Base-by-base conservation (phyloP, 768 basidiomycete genomes). In the Hirschioporus abietinus region DNA sequence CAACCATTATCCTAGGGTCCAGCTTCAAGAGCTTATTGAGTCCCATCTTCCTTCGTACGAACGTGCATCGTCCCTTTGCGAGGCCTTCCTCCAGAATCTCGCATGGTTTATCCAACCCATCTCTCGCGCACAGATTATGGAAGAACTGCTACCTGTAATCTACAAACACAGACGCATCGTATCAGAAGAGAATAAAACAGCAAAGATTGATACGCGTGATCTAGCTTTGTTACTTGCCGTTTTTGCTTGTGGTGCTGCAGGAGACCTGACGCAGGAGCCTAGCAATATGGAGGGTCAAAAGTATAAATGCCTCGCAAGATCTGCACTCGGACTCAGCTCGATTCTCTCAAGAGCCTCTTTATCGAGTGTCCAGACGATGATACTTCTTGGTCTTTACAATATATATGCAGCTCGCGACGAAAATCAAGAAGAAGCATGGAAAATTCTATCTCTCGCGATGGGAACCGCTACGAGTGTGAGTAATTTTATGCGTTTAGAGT, bases 231-330 rank as follows among this genome's bases (percentile, higher is more conserved):
- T 90, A 36, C 79, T 90, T 68, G 88, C 90, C 82, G 83, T 90
- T 71, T 83, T 91, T 66, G 87, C 90, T 30, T 87, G 90, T 61
- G 90, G 89, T 24, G 85, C 85, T n/a, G 79, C 88, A 18, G 88
- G 90, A 42, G 89, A 90, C 76, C 80, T 89, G 9, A 82, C 65
- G 20, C 73, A 78, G 63, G 71, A 72, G 0, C 72, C 77, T 0
- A 69, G 35, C 24, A 77, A 74, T 60, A 64, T 67, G 1, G 80
- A 86, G 26, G 88, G 82, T 17, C 87, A 90, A 67, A 88, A 89
- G 67, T 89, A 81, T 65, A 81, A 81, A 69, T 78, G 82, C 63
- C 70, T 83, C 20, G 77, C 80, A 52, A 78, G 81, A 27, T 82
- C 80, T 0, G 77, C 79, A 61, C 67, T 85, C 35, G 79, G 82